Evolutionary conservation across 179 eudicot species (phyloP), one percentile per base, ranked within the genome.

Genomic region (Carnegiea gigantea): DNA sequence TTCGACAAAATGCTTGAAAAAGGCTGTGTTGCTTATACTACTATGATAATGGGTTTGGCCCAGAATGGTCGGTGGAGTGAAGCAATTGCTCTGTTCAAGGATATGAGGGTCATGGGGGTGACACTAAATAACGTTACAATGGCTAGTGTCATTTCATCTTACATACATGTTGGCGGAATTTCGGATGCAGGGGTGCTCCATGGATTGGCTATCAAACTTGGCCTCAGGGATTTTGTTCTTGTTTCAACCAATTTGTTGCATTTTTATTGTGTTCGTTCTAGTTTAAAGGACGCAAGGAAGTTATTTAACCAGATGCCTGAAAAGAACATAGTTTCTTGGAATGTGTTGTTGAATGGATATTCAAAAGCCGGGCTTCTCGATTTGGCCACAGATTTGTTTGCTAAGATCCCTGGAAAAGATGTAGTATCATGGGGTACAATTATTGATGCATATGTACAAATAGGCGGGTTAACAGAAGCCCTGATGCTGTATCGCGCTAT

Each of bases 311-410:
- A 91, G 73, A 92, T 96, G 88, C 83, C 84, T 18, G 96, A 94
- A 68, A 90, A 81, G 81, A 96, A 94, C 86, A 80, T 89, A 48
- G 99, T 96, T 85, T 83, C 97, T 0, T 90, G 95, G 95, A 96
- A 96, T 89, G 98, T 94, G 28, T 89, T 96, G 99, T 76, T 96
- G 86, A 96, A 96, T 89, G 99, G 98, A 60, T 96, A 91, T 83
- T 86, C 93, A 0, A 96, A 96, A 78, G 92, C 87, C 4, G 89
- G 88, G 44, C 53, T 84, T 59, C 67, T 92, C 51, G 93, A 89
- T 81, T 83, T 80, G 73, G 98, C 93, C 2, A 89, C 87, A 79
- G 90, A 85, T 77, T 79, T 94, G 75, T 96, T 96, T 89, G 98
- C 92, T 46, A 86, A 64, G 79, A 88, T 92, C 74, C 91, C 93